Evolutionary conservation across 495 filamentous ascomycete genomes (phyloP).

Genomic region (Penicillium taxi): DNA sequence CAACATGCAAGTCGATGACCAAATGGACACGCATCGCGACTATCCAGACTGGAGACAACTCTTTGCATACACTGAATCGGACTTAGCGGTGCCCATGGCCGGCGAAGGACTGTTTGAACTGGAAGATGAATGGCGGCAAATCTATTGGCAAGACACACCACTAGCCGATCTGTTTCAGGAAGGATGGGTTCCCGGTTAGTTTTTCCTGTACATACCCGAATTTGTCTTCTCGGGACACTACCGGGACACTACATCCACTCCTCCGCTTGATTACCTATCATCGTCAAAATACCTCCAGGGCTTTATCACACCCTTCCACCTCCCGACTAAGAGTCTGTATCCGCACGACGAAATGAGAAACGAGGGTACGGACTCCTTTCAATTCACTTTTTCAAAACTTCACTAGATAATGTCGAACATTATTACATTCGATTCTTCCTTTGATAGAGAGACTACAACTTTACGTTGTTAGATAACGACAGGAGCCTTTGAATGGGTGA

Average conservation of each 20-base stretch:
- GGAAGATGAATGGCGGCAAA: conserved; percentile 43
- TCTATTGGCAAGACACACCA: conserved; percentile 42
- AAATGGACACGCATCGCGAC: conserved; percentile 31
- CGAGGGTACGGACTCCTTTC: conserved; percentile 12
- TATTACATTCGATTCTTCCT: conserved; percentile 13
- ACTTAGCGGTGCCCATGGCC: conserved; percentile 33
- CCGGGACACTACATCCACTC: not conserved
- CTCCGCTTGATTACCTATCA: not conserved
- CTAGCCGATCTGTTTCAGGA: conserved; percentile 41
- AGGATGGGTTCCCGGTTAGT: conserved; percentile 31
- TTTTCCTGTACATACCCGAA: conserved; percentile 4
- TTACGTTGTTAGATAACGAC: no score
- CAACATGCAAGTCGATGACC: conserved; percentile 26
- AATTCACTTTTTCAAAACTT: conserved; percentile 2
- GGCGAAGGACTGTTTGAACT: conserved; percentile 36
- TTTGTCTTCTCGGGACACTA: no score
- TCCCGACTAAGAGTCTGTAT: conserved; percentile 2
- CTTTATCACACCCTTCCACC: not conserved
- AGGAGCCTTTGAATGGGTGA: no score
- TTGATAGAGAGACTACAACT: no score
- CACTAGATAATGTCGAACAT: conserved; percentile 21
- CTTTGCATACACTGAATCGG: conserved; percentile 37
- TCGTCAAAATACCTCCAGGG: not conserved
- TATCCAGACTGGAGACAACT: conserved; percentile 41
- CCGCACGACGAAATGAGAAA: conserved; percentile 23